A percentile compares a stretch with the other conserved stretches of the same genome.
Evolutionary conservation across 129 eudicot genomes (phyloP).

Genomic region (Deinandra increscens): DNA sequence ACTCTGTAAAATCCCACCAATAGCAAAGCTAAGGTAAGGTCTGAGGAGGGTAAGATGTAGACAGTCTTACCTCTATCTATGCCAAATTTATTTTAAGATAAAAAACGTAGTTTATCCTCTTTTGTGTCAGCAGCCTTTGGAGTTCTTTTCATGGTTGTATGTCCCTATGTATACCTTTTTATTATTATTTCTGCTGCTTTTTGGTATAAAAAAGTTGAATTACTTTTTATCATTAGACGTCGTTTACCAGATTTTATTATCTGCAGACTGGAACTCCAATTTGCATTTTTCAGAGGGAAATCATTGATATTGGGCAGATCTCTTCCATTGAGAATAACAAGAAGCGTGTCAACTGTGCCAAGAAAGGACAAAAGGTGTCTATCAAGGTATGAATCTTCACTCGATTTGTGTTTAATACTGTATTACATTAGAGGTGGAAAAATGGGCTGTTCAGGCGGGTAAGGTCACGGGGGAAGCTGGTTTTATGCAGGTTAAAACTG

Average conservation of each 20-base stretch:
- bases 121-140: background rate
- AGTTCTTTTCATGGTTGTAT: background rate
- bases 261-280: conserved; percentile 89
- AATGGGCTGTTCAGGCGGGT: background rate
- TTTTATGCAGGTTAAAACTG: background rate
- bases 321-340: conserved; percentile 94
- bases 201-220: background rate
- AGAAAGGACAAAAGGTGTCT: conserved; percentile 91
- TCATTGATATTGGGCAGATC: conserved; percentile 81
- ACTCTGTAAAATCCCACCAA: too few species aligned
- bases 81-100: background rate
- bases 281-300: conserved; percentile 74
- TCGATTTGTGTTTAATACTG: background rate
- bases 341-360: conserved; percentile 80
- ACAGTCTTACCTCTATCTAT: too few species aligned
- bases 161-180: background rate
- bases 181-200: background rate
- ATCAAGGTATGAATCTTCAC: conserved; percentile 64
- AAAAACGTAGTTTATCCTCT: background rate
- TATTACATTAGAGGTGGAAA: background rate
- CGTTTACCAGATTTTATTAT: background rate
- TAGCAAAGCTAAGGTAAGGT: too few species aligned
- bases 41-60: too few species aligned
- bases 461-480: background rate
- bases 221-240: background rate